Evolutionary conservation across 371 early-diverging fungal species (phyloP).

Genomic region (Coemansia sp.): DNA sequence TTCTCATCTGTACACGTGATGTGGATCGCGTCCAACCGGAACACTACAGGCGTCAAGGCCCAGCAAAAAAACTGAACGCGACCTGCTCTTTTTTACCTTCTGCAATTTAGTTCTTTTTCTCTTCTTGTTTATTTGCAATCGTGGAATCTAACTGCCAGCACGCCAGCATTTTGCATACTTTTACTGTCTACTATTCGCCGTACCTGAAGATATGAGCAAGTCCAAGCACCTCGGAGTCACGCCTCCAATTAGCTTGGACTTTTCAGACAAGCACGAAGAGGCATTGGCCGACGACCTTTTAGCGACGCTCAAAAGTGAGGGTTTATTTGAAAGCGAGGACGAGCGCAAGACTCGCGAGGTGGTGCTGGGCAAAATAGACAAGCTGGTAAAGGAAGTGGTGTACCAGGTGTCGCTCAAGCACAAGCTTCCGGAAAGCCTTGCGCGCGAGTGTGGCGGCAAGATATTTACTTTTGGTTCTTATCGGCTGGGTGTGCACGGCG

Average conservation of each 20-base stretch:
- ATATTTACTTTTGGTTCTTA: constrained; percentile 99
- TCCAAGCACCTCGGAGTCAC: constrained; percentile 57
- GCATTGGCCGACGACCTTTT: constrained; percentile 63
- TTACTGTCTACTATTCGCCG: background rate
- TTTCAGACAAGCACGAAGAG: constrained; percentile 61
- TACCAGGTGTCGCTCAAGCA: constrained; percentile 65
- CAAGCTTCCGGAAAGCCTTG: constrained; percentile 74
- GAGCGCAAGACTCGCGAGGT: constrained; percentile 49
- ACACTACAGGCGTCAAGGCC: too few species aligned
- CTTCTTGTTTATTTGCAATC: background rate
- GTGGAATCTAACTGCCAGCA: background rate
- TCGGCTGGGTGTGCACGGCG: constrained; percentile 96
- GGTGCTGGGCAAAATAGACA: constrained; percentile 84
- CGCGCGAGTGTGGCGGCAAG: constrained; percentile 91
- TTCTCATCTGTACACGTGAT: too few species aligned
- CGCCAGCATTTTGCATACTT: background rate
- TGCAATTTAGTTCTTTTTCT: background rate
- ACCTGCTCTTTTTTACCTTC: background rate
- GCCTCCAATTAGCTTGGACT: constrained; percentile 56
- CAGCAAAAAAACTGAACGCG: background rate
- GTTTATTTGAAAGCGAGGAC: constrained; percentile 63
- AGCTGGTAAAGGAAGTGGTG: constrained; percentile 89
- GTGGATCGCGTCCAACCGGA: too few species aligned
- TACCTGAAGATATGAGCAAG: constrained; percentile 14
- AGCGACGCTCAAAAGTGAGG: constrained; percentile 61